Evolutionary conservation across 352 stramenopile species (phyloP), one percentile per base, ranked within the genome.

Genomic region (Pythium monospermum): DNA sequence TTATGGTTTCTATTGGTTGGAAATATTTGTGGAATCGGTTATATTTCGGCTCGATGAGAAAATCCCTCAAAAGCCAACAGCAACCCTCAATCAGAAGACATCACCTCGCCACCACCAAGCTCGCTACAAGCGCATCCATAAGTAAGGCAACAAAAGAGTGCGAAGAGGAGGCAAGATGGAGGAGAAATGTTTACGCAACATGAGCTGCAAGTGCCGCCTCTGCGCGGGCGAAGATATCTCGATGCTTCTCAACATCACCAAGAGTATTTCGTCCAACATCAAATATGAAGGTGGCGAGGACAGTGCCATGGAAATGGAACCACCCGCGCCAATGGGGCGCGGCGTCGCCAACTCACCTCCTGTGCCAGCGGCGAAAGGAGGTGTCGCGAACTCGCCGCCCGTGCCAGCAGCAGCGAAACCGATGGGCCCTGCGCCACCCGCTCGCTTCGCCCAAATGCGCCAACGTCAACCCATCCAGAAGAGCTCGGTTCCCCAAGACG

Each of bases 161-260:
- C 47, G 42, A 42, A 54, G 47, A 32, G 27, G 35, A 10, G 37
- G 1, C 51, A 57, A 27, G n/a, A 91, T 91, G 80, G 71, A 65
- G 27, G 77, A 89, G 33, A 86, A 83, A 68, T 94, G 84, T 43
- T 66, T 93, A 32, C 82, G 84, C 51, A 93, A 85, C 62, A 89
- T 91, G 76, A 94, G 72, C 59, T 94, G 84, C 74, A 87, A 53
- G 52, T 94, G 84, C 68, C 71, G 61, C 42, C 76, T 93, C 53
- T 94, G 84, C 62, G 69, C 76, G 18, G 80, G 82, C 53, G 85
- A 92, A 53, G 82, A 94, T 59, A 66, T 93, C 26, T 71, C 74
- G 10, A 77, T 69, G 54, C 67, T 94, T 10, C 66, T 89, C 53
- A 83, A 60, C 62, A 88, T 94, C 49, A 80, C 76, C 58, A 85